Percentiles rank a stretch among this genome's conserved stretches.
Evolutionary conservation across 495 filamentous ascomycete genomes (phyloP).

Genomic region (Hypomontagnella monticulosa): DNA sequence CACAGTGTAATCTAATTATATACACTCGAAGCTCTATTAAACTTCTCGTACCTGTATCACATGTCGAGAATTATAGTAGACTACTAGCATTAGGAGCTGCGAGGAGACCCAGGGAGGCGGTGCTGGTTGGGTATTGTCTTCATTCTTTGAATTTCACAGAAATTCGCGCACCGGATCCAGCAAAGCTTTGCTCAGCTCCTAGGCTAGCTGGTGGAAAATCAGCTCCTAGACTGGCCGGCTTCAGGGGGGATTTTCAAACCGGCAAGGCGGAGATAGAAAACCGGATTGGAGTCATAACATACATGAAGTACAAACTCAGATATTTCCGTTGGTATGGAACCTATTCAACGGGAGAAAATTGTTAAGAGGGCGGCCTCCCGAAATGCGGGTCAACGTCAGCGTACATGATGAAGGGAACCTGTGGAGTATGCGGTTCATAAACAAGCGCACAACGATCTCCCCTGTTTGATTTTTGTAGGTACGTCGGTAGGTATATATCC

Average conservation of each 20-base stretch:
- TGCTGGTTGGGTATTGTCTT: constrained; percentile 5
- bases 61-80: constrained; percentile 12
- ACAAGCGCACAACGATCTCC: constrained; percentile 1
- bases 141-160: constrained; percentile 18
- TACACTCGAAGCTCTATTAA: constrained; percentile 27
- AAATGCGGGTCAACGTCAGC: constrained; percentile 27
- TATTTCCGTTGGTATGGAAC: constrained; percentile 10
- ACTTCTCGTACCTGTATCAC: constrained; percentile 27
- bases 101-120: constrained; percentile 9
- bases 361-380: constrained; percentile 24
- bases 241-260: neutral
- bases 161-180: constrained; percentile 47
- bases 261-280: constrained; percentile 15
- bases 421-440: too few species aligned
- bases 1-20: constrained; percentile 34
- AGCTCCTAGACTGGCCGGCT: constrained; percentile 7
- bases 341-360: neutral
- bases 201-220: constrained; percentile 6
- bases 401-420: neutral
- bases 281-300: constrained; percentile 20
- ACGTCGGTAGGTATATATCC: constrained; percentile 3
- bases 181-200: constrained; percentile 24
- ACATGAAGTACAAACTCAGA: constrained; percentile 23
- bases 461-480: neutral
- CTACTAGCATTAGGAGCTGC: neutral